Evolutionary conservation across 2,329 filamentous ascomycete species (phyloP), one percentile per base, ranked within the genome.

Genomic region (Alternaria triticimaculans): DNA sequence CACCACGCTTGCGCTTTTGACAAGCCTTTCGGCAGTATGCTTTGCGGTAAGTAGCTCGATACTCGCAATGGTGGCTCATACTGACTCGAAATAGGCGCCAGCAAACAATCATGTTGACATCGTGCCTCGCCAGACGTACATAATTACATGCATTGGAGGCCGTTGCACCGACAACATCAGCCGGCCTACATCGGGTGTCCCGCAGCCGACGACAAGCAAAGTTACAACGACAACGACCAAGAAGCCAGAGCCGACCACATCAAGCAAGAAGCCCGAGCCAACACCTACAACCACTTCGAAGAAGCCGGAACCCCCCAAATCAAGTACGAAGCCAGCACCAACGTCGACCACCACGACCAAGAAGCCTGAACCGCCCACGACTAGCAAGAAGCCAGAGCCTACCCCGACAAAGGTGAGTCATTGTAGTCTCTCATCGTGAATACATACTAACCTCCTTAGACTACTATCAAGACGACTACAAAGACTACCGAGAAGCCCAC

Each of bases 71-170:
- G 6, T 10, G 10, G 10, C 18, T 23, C 41, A 30, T 58, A 51
- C 58, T 61, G 28, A 67, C 23, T 18, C 6, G 1, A 2, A 15
- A 28, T 3, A 74, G 74, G 69, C 58, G 15, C 75, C 71, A 51
- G 71, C 67, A 25, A 63, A 70, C 11, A 58, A 66, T 21, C 26
- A 62, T 7, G 20, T 30, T 3, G 58, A 68, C 10, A 55, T 72
- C 0, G 71, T 70, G 21, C 65, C 67, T n/a, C 71, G 71, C 6
- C 74, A 76, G 62, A 76, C 73, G 12, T 76, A 64, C 51, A 72
- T 70, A 5, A 72, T 75, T 10, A 76, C 74, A 18, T 76, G 75
- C 50, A 67, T 75, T n/a, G 71, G 71, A 9, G 53, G 55, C 0
- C 43, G 18, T 4, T 70, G 67, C 55, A 56, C 60, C 21, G 65